Conservation (phyloP, 352 stramenopile genomes). For the Globisporangium canariense region DNA sequence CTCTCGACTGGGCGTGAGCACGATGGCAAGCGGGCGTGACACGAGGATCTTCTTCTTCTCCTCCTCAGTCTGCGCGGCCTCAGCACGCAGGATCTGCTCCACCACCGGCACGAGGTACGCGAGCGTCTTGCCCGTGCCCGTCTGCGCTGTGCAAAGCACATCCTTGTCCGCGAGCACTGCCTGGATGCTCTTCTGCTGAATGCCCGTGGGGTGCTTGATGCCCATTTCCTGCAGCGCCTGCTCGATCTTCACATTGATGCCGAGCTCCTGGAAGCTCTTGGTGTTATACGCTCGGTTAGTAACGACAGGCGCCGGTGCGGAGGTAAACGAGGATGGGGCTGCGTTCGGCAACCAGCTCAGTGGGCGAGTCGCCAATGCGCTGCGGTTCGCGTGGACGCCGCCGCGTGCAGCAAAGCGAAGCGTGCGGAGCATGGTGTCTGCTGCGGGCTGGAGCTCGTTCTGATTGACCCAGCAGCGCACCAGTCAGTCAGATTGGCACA, state of each 20-base stretch:
- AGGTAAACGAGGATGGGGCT: neutral
- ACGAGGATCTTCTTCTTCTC: constrained; percentile 22
- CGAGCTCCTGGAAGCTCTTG: constrained; percentile 36
- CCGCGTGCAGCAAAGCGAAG: constrained; percentile 3
- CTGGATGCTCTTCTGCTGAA: constrained; percentile 54
- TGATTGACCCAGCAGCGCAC: neutral
- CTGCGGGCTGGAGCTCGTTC: neutral
- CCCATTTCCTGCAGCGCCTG: constrained; percentile 47
- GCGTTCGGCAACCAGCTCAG: neutral
- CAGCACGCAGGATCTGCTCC: constrained; percentile 45
- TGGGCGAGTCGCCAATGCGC: neutral
- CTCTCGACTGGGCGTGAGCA: constrained; percentile 68
- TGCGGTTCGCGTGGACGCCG: neutral
- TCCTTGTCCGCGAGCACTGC: constrained; percentile 39
- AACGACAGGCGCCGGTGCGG: neutral
- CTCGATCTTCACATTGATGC: constrained; percentile 35
- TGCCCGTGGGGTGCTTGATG: constrained; percentile 41
- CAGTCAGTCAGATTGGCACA: neutral
- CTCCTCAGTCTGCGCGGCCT: constrained; percentile 22
- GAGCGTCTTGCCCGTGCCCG: constrained; percentile 66
- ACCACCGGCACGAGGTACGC: constrained; percentile 57
- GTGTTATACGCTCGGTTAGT: constrained; percentile 4
- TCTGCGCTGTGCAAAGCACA: constrained; percentile 56
- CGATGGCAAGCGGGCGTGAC: constrained; percentile 42
- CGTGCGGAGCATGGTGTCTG: constrained; percentile 6